Evolutionary conservation across 257 asterid genomes (phyloP).

Genomic region (Plectranthus barbatus): DNA sequence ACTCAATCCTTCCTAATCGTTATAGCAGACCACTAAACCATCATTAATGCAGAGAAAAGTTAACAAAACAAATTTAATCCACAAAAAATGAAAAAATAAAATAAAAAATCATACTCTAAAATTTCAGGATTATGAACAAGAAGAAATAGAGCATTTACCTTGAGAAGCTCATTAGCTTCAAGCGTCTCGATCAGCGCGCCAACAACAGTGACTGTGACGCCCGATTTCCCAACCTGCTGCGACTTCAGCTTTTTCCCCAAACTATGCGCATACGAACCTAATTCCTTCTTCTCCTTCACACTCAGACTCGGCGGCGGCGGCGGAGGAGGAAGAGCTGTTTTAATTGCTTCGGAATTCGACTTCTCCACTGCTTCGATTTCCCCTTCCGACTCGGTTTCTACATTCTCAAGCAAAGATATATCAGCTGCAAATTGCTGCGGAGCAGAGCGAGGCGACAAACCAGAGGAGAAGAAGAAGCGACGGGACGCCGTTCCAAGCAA

Average conservation of each 20-base stretch:
- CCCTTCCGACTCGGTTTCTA: too few species aligned
- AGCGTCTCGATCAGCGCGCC: constrained; percentile 89
- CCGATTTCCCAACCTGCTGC: too few species aligned
- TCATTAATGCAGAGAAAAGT: too few species aligned
- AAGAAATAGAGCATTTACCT: constrained; percentile 33
- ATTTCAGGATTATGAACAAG: background rate
- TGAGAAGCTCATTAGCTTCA: constrained; percentile 82
- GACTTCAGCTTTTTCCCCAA: too few species aligned
- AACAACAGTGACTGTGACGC: too few species aligned
- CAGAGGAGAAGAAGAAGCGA: constrained; percentile 13
- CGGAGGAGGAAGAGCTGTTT: constrained; percentile 28
- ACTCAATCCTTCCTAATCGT: too few species aligned
- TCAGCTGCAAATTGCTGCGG: constrained; percentile 23
- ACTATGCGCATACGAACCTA: constrained; percentile 81
- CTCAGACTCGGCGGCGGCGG: constrained; percentile 52
- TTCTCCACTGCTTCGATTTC: too few species aligned
- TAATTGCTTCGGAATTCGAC: too few species aligned
- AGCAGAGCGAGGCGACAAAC: constrained; percentile 16
- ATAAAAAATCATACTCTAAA: background rate
- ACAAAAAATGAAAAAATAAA: too few species aligned
- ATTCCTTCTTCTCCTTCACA: constrained; percentile 74
- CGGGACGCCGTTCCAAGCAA: constrained; percentile 19
- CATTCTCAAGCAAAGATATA: too few species aligned
- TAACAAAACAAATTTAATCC: background rate
- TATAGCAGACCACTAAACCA: too few species aligned